phyloP scores from a whole-genome alignment of 257 asterid species.

The Solanum medicagineum region DNA sequence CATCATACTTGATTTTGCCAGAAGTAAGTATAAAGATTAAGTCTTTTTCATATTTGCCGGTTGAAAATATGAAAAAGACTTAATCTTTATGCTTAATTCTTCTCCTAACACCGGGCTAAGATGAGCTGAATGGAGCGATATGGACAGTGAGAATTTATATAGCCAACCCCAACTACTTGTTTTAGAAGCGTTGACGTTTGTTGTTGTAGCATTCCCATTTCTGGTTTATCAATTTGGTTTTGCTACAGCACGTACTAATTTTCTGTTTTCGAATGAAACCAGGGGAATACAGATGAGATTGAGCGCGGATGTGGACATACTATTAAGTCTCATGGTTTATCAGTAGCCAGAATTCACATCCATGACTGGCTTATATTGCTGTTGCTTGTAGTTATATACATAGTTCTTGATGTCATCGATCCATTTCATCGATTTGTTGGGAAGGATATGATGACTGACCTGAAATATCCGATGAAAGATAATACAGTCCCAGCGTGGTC shows the following conservation, averaged over 20 bases:
- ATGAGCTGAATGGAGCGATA: neutral
- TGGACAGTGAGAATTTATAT: neutral
- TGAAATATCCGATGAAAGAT: slow-evolving; percentile 71
- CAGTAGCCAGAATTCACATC: slow-evolving; percentile 45
- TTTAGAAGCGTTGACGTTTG: neutral
- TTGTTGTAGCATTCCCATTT: neutral
- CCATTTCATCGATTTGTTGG: slow-evolving; percentile 78
- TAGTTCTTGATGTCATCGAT: slow-evolving; percentile 31
- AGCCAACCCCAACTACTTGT: neutral
- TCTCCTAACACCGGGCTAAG: neutral
- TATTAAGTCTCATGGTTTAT: slow-evolving; percentile 59
- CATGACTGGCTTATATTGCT: slow-evolving; percentile 73
- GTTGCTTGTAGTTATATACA: slow-evolving; percentile 35
- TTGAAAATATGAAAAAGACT: neutral
- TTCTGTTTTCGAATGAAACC: slow-evolving; percentile 5
- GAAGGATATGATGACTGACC: slow-evolving; percentile 59
- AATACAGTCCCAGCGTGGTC: slow-evolving; percentile 76
- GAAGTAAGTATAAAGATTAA: neutral
- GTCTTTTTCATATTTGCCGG: neutral
- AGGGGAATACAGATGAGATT: slow-evolving; percentile 22
- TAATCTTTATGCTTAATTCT: neutral
- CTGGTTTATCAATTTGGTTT: neutral
- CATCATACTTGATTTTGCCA: neutral
- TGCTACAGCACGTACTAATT: neutral
- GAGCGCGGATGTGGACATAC: slow-evolving; percentile 43